Percentiles rank a stretch among this genome's conserved stretches.
These are phyloP conservation scores for Hypomyces perniciosus DNA, from an alignment of 2,329 filamentous ascomycete species.

Conservation along the genomic window DNA sequence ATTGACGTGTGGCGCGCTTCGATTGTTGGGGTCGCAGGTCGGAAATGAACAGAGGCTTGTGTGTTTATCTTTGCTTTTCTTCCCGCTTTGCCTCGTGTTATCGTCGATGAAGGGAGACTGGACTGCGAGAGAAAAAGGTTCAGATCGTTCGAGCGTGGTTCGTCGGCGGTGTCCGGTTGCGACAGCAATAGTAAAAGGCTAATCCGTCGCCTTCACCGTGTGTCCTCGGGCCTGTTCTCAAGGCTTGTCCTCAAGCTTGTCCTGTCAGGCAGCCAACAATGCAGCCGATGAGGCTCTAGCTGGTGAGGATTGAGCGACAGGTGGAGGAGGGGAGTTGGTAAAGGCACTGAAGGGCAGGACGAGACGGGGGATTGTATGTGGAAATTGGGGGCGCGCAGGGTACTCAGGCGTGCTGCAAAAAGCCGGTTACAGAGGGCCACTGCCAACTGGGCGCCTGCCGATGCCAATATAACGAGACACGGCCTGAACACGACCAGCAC, in stretches of 20 bases:
- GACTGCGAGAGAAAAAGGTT: too few species aligned
- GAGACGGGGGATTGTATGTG: not conserved
- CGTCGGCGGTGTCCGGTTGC: not conserved
- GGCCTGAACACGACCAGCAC: not conserved
- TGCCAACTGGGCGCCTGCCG: conserved; percentile 8
- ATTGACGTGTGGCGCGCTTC: too few species aligned
- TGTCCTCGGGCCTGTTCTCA: not conserved
- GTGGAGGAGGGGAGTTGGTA: conserved; percentile 9
- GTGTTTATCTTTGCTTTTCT: too few species aligned
- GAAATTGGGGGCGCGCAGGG: not conserved
- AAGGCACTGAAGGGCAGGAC: not conserved
- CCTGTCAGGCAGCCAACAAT: not conserved
- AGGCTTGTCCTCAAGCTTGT: too few species aligned
- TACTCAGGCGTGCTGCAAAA: not conserved
- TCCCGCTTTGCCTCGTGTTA: too few species aligned
- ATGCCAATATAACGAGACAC: not conserved
- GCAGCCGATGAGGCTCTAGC: not conserved
- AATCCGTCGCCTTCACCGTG: conserved; percentile 4
- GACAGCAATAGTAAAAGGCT: conserved; percentile 4
- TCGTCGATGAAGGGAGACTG: not conserved
- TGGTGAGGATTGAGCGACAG: not conserved
- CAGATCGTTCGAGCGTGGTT: too few species aligned
- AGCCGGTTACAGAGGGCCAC: not conserved
- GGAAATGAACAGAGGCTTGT: too few species aligned
- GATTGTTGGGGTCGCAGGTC: too few species aligned